A percentile compares a stretch with the other conserved stretches of the same genome.
These are phyloP conservation scores for Colletotrichum destructivum DNA, from an alignment of 2,329 filamentous ascomycete genomes.

Conservation along the genomic window DNA sequence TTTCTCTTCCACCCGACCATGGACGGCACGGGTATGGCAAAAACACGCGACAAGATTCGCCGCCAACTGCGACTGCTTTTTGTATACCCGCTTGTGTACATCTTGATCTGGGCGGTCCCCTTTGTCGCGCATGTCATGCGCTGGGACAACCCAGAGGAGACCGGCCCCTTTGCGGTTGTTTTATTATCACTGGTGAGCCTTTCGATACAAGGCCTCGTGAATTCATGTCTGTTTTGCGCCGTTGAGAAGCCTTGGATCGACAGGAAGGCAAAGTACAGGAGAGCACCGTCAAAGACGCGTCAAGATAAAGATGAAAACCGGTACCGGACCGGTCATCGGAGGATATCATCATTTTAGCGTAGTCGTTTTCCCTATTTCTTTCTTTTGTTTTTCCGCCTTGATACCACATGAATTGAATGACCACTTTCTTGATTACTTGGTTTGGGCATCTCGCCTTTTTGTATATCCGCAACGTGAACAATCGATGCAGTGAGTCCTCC, in stretches of 20 bases:
- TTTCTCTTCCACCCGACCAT: slow-evolving; percentile 43
- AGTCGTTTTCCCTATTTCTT: slow-evolving; percentile 4
- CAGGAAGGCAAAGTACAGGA: slow-evolving; percentile 23
- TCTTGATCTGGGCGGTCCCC: slow-evolving; percentile 80
- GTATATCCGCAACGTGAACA: neutral
- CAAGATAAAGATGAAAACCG: slow-evolving; percentile 37
- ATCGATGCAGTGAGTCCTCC: no score
- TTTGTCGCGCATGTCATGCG: slow-evolving; percentile 76
- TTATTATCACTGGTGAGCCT: slow-evolving; percentile 71
- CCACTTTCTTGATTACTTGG: neutral
- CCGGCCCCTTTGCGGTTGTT: slow-evolving; percentile 67
- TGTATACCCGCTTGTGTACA: slow-evolving; percentile 82
- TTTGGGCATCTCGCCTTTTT: no score
- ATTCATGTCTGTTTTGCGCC: slow-evolving; percentile 77
- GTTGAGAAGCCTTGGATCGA: slow-evolving; percentile 79
- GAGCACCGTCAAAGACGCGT: slow-evolving; percentile 27
- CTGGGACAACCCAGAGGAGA: slow-evolving; percentile 59
- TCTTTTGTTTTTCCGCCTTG: neutral
- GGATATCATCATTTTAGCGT: slow-evolving; percentile 37
- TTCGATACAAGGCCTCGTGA: slow-evolving; percentile 76
- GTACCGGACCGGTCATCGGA: slow-evolving; percentile 19
- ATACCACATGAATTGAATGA: slow-evolving; percentile 42
- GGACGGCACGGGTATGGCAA: slow-evolving; percentile 49
- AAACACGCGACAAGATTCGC: slow-evolving; percentile 70
- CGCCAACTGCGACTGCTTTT: slow-evolving; percentile 81